Percentiles rank a stretch among this genome's conserved stretches.
Evolutionary conservation across 2,329 filamentous ascomycete genomes (phyloP).

Genomic region (Rutstroemia sp.): DNA sequence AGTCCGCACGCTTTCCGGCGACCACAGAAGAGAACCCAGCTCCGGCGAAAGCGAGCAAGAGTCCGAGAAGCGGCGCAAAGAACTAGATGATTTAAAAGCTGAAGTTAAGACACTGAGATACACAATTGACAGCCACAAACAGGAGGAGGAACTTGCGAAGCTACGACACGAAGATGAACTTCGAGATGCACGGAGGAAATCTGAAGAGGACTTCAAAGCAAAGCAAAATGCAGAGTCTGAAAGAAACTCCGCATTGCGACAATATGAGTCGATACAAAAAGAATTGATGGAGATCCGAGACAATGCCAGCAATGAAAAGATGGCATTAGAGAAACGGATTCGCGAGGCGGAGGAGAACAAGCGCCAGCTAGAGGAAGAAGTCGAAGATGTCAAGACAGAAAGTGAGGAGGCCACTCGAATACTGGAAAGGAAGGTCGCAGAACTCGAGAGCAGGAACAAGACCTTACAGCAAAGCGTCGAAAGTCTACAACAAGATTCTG

Average conservation of each 20-base stretch:
- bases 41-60: constrained; percentile 30
- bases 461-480: constrained; percentile 48
- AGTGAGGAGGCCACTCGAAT: constrained; percentile 65
- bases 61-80: constrained; percentile 18
- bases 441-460: constrained; percentile 53
- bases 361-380: constrained; percentile 68
- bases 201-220: constrained; percentile 77
- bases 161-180: constrained; percentile 79
- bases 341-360: constrained; percentile 67
- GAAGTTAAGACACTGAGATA: constrained; percentile 85
- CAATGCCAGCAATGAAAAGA: constrained; percentile 46
- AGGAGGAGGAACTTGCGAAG: constrained; percentile 74
- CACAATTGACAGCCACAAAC: constrained; percentile 77
- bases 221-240: constrained; percentile 53
- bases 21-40: constrained; percentile 46
- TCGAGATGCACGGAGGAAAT: constrained; percentile 68
- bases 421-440: constrained; percentile 51
- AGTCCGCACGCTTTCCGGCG: constrained; percentile 49
- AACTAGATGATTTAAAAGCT: constrained; percentile 75
- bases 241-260: constrained; percentile 40
- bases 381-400: constrained; percentile 59
- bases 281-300: constrained; percentile 48
- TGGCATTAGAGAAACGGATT: constrained; percentile 59
- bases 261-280: constrained; percentile 41
- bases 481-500: constrained; percentile 41